phyloP scores from a whole-genome alignment of 331 rosid species.

The Telfairia occidentalis region DNA sequence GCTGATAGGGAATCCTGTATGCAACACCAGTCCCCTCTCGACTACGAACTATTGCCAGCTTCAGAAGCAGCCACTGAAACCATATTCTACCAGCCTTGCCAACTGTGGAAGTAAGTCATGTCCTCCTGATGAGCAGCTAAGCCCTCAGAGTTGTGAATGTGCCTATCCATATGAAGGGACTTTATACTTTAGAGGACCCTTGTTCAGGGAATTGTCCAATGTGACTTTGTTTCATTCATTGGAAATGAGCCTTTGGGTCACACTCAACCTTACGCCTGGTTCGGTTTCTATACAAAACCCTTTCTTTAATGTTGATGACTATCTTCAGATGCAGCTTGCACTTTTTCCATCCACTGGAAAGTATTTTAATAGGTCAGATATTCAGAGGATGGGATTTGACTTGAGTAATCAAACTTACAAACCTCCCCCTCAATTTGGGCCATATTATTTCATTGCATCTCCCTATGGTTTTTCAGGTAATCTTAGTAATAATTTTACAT shows the following conservation, averaged over 20 bases:
- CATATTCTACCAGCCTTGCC: slow-evolving; percentile 64
- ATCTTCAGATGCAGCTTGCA: slow-evolving; percentile 62
- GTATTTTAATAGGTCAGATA: slow-evolving; percentile 55
- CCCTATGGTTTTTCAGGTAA: slow-evolving; percentile 70
- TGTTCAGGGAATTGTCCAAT: slow-evolving; percentile 55
- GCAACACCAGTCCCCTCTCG: slow-evolving; percentile 26
- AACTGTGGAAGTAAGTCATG: slow-evolving; percentile 47
- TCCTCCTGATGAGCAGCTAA: slow-evolving; percentile 45
- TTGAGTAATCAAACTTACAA: slow-evolving; percentile 71
- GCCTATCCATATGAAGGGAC: slow-evolving; percentile 73
- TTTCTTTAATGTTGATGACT: slow-evolving; percentile 63
- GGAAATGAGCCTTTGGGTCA: slow-evolving; percentile 61
- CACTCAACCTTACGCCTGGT: slow-evolving; percentile 56
- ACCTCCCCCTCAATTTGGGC: slow-evolving; percentile 72
- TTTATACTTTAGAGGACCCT: slow-evolving; percentile 67
- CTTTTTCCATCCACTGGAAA: slow-evolving; percentile 66
- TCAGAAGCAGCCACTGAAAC: slow-evolving; percentile 28
- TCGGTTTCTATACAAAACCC: slow-evolving; percentile 71
- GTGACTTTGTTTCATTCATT: slow-evolving; percentile 40
- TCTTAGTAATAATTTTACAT: not conserved
- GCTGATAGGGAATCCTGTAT: slow-evolving; percentile 80
- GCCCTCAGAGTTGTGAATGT: slow-evolving; percentile 90
- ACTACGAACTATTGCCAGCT: slow-evolving; percentile 43
- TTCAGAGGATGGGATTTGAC: slow-evolving; percentile 70
- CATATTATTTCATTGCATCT: slow-evolving; percentile 55